Base-by-base conservation (phyloP, 2,329 filamentous ascomycete species). In the Trichophyton mentagrophytes region DNA sequence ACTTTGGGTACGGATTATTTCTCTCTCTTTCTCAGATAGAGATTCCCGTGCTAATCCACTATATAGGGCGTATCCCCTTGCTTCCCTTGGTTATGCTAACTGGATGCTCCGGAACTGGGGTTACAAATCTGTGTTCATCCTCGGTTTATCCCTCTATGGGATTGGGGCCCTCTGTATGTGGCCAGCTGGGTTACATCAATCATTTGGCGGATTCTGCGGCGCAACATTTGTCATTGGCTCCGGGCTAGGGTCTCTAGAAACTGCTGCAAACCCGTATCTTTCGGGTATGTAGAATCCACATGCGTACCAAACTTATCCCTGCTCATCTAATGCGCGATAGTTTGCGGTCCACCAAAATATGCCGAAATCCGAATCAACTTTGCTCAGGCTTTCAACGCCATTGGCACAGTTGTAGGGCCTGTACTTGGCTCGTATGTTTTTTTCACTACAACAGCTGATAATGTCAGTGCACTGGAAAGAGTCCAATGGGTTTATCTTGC, bases 401-500 rank as follows among this genome's bases (percentile, higher is more conserved):
- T 90, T 56, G 87, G 87, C 40, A 86, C 85, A 7, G 84, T 92
- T 8, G 72, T 92, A 22, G 87, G 86, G 0, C 87, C 88, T 0
- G 82, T 89, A 0, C 77, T 90, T 7, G 88, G 85, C 49, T 86
- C 85, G 1, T 85, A 85, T 62, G 85, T 87, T 61, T 87, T 90
- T 73, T 90, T 90, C 75, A 81, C 80, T 61, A 76, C 79, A 11
- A 79, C 88, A 7, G 80, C 82, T 56, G 77, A 79, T 61, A 79
- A 82, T 59, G 76, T 80, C 8, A 71, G 73, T 33, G 81, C 81
- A 1, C 78, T 93, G 2, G 78, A 79, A 65, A 84, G 85, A 61
- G 87, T 90, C 1, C 86, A 90, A 72, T 90, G 85, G 83, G 85
- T 88, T 0, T 93, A 93, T 66, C 80, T 93, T n/a, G 86, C 85